Evolutionary conservation across 2,329 filamentous ascomycete species (phyloP), one percentile per base, ranked within the genome.

Genomic region (Alternaria tenuissima): DNA sequence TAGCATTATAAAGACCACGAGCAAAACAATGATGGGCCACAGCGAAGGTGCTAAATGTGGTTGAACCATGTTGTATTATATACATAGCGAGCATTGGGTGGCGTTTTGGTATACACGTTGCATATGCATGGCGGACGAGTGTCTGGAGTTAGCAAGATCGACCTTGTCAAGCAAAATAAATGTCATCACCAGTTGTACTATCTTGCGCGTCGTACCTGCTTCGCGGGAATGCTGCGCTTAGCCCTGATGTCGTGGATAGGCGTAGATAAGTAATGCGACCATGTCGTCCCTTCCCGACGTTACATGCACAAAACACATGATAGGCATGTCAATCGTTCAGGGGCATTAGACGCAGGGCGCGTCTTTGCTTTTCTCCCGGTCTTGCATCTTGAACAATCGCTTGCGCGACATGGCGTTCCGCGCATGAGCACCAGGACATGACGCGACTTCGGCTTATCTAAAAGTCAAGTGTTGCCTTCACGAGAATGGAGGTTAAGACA

Each of bases 1-100:
- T 43, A 72, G 69, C 4, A 68, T 78, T 26, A 58, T 77, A 30
- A 73, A 75, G 57, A 76, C 74, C 12, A 71, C 70, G 39, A 62
- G 60, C 2, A 76, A 76, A 54, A 64, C 76, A 55, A 61, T 66
- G 18, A 67, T 66, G 52, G 71, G 69, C 2, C 63, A 64, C 7
- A 64, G 66, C 14, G 61, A 66, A n/a, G 58, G 60, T 24, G 72
- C 60, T 1, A 56, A 76, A 43, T 77, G 75, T 62, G 58, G 62
- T 58, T 76, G 59, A 70, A 48, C 39, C 57, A 32, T 43, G 26
- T 51, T 49, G 62, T 67, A 64, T 62, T 55, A 69, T 70, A 57
- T 63, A 26, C 24, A 59, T 46, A 57, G 47, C 39, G 57, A 61
- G 66, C 68, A 71, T 71, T 61, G 65, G 44, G 39, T 36, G 63